These are phyloP conservation scores for Sideroxylon spinosum DNA, from an alignment of 179 eudicot species.

Conservation along the genomic window DNA sequence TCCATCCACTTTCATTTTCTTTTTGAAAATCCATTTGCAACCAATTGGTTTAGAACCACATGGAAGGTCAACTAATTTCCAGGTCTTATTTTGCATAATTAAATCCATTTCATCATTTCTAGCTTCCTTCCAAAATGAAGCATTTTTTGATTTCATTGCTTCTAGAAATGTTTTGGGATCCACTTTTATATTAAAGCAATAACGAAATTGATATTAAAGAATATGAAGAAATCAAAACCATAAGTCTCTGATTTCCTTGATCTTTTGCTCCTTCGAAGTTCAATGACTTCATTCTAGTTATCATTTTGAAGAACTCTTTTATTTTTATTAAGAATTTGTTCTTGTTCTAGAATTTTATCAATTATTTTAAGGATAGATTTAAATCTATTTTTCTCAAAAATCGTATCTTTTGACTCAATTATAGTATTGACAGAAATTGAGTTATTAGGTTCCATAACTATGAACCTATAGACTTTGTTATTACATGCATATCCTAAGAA, in stretches of 20 bases:
- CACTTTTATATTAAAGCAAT: not conserved
- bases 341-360: too few relatives aligned
- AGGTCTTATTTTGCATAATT: not conserved
- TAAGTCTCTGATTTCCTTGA: too few relatives aligned
- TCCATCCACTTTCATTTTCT: not conserved
- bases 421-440: not conserved
- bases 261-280: not conserved
- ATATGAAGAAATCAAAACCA: too few relatives aligned
- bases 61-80: not conserved
- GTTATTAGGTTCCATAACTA: not conserved
- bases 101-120: constrained; percentile 9
- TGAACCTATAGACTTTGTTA: not conserved
- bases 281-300: too few relatives aligned
- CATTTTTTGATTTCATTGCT: not conserved
- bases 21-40: not conserved
- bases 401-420: not conserved
- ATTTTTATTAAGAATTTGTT: not conserved
- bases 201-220: not conserved
- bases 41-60: not conserved
- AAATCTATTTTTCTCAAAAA: not conserved
- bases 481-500: not conserved
- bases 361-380: not conserved
- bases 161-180: not conserved
- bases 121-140: constrained; percentile 1
- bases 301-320: too few relatives aligned